Evolutionary conservation across 495 filamentous ascomycete species (phyloP).

Genomic region (Neurospora tetrasperma): DNA sequence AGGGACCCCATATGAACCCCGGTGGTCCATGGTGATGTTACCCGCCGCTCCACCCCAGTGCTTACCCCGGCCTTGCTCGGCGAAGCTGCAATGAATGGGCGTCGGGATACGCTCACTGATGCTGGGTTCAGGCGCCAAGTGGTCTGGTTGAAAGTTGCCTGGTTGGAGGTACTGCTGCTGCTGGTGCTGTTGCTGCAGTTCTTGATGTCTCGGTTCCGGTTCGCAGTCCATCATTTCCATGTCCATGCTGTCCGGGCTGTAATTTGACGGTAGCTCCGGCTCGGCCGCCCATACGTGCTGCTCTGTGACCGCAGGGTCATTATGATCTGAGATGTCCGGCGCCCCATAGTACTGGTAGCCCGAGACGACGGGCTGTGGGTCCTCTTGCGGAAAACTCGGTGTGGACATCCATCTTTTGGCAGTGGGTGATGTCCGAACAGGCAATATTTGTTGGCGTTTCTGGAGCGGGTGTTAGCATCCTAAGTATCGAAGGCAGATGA

Average conservation of each 20-base stretch:
- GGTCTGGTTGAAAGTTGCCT: slow-evolving; percentile 18
- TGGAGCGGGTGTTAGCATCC: slow-evolving; percentile 13
- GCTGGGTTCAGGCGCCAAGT: slow-evolving; percentile 11
- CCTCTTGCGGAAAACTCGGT: slow-evolving; percentile 20
- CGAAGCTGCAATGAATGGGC: slow-evolving; percentile 42
- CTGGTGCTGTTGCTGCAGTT: slow-evolving; percentile 18
- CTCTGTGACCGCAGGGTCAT: slow-evolving; percentile 12
- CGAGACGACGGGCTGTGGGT: slow-evolving; percentile 9
- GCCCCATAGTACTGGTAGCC: slow-evolving; percentile 23
- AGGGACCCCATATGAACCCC: slow-evolving; percentile 9
- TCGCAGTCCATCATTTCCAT: slow-evolving; percentile 36
- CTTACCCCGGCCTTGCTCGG: slow-evolving; percentile 35
- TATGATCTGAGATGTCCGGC: slow-evolving; percentile 26
- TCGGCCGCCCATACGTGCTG: slow-evolving; percentile 18
- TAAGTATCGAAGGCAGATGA: neutral
- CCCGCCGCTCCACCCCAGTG: slow-evolving; percentile 25
- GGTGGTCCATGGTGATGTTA: slow-evolving; percentile 7
- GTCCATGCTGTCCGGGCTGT: slow-evolving; percentile 12
- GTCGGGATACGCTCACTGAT: slow-evolving; percentile 40
- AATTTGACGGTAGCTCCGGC: slow-evolving; percentile 9
- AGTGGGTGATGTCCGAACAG: slow-evolving; percentile 31
- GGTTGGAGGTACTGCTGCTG: slow-evolving; percentile 19
- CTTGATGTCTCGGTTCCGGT: slow-evolving; percentile 11
- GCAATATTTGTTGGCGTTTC: slow-evolving; percentile 40
- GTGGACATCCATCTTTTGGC: slow-evolving; percentile 29